These are phyloP conservation scores for Kodamaea plutei DNA, from an alignment of 1,139 yeast genomes.

Conservation along the genomic window DNA sequence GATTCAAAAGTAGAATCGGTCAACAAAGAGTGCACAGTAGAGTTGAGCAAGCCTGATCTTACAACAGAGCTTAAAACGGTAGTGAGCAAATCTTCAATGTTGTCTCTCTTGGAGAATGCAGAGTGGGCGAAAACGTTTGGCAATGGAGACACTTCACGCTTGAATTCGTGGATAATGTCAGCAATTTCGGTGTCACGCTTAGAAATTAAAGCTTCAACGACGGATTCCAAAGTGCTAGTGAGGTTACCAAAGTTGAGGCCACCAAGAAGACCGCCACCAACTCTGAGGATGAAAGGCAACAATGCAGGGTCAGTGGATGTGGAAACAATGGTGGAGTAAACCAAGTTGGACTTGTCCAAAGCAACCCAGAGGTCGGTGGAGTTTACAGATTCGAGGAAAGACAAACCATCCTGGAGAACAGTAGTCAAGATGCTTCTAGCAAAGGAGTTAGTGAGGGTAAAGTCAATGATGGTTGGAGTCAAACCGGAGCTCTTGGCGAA, in stretches of 20 bases:
- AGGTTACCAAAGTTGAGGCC: conserved; percentile 19
- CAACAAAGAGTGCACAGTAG: conserved; percentile 24
- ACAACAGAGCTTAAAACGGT: conserved; percentile 30
- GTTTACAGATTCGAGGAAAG: conserved; percentile 18
- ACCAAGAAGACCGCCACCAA: conserved; percentile 22
- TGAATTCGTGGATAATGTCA: conserved; percentile 4
- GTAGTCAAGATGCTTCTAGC: conserved; percentile 21
- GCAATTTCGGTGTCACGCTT: conserved; percentile 3
- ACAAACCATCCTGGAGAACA: conserved; percentile 18
- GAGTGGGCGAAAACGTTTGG: neutral
- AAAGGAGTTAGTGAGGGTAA: conserved; percentile 22
- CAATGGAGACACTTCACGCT: neutral
- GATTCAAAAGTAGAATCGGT: conserved; percentile 27
- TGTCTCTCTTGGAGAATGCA: conserved; percentile 23
- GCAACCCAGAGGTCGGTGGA: conserved; percentile 30
- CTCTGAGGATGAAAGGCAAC: conserved; percentile 24
- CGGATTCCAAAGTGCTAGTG: conserved; percentile 17
- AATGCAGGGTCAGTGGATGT: conserved; percentile 24
- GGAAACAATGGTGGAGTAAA: conserved; percentile 28
- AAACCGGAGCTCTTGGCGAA: conserved; percentile 23
- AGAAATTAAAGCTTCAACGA: conserved; percentile 9
- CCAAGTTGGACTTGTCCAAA: conserved; percentile 32
- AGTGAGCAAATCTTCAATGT: conserved; percentile 30
- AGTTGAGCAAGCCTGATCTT: conserved; percentile 27
- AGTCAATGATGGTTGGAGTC: conserved; percentile 25